phyloP scores from a whole-genome alignment of 192 early-diverging fungal species.

The Chytriomyces sp. region DNA sequence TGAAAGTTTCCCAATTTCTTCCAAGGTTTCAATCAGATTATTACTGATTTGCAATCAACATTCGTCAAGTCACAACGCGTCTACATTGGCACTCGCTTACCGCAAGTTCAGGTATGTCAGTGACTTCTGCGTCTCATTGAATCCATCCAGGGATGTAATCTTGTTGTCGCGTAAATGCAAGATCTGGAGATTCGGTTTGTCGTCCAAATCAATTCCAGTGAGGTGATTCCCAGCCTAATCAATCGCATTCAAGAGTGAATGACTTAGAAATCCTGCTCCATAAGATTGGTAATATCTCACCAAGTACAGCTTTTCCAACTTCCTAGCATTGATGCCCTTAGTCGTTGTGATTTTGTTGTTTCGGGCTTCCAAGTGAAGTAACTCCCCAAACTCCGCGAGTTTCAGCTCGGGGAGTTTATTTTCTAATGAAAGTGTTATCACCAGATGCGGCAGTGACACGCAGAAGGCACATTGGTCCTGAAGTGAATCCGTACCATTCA shows the following conservation, averaged over 20 bases:
- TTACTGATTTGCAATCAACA: conserved; percentile 26
- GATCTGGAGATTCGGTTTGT: conserved; percentile 43
- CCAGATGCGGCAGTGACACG: not conserved
- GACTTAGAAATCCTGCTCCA: not conserved
- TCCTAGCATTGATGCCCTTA: conserved; percentile 35
- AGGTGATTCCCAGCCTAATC: conserved; percentile 47
- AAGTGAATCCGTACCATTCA: conserved; percentile 49
- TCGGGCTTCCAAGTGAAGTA: conserved; percentile 50
- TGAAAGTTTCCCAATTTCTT: conserved; percentile 47
- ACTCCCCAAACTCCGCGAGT: conserved; percentile 45
- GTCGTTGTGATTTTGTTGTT: conserved; percentile 44
- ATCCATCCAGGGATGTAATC: conserved; percentile 39
- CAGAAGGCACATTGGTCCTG: too few species aligned
- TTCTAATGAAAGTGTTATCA: conserved; percentile 21
- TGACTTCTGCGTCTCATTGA: conserved; percentile 27
- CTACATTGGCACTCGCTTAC: not conserved
- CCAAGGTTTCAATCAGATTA: conserved; percentile 47
- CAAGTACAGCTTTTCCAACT: conserved; percentile 58
- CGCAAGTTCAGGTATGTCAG: conserved; percentile 56
- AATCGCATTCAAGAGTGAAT: not conserved
- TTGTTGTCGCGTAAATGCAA: conserved; percentile 54
- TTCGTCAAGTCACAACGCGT: not conserved
- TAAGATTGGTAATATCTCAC: conserved; percentile 24
- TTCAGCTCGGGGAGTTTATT: conserved; percentile 45
- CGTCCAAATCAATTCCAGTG: conserved; percentile 36